These are phyloP conservation scores for Ganoderma meredithae DNA, from an alignment of 1,284 basidiomycete genomes.

Conservation along the genomic window DNA sequence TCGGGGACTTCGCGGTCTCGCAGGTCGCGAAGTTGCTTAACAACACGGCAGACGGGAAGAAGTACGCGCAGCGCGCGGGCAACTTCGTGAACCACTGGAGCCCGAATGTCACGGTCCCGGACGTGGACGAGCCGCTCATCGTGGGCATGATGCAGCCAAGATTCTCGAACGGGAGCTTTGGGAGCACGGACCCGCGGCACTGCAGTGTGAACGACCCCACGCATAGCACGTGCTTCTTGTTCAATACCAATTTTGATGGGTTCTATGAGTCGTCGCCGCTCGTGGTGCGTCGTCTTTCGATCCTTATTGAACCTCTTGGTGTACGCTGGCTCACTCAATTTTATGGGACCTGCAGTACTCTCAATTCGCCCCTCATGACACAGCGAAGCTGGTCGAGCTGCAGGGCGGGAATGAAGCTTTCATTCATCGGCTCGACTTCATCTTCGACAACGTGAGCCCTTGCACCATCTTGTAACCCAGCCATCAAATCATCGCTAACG, in stretches of 20 bases:
- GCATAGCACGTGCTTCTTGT: slow-evolving; percentile 65
- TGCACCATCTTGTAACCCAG: too few relatives aligned
- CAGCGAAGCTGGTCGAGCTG: slow-evolving; percentile 61
- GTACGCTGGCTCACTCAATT: neutral
- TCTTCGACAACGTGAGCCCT: slow-evolving; percentile 54
- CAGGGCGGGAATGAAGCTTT: slow-evolving; percentile 67
- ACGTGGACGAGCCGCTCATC: slow-evolving; percentile 45
- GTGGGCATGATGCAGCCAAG: slow-evolving; percentile 64
- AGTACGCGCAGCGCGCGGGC: slow-evolving; percentile 62
- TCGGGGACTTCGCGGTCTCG: slow-evolving; percentile 69
- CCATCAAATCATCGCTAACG: too few relatives aligned
- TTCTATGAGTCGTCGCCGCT: slow-evolving; percentile 73
- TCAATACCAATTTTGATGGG: slow-evolving; percentile 63
- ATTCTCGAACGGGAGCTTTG: slow-evolving; percentile 66
- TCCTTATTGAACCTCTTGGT: neutral
- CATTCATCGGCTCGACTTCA: slow-evolving; percentile 60
- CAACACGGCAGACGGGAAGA: slow-evolving; percentile 53
- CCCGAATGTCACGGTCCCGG: slow-evolving; percentile 56
- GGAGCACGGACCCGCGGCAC: slow-evolving; percentile 70
- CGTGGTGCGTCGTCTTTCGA: slow-evolving; percentile 48
- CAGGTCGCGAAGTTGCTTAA: slow-evolving; percentile 65
- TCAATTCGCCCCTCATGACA: slow-evolving; percentile 70
- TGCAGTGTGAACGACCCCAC: slow-evolving; percentile 69
- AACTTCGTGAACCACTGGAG: slow-evolving; percentile 72
- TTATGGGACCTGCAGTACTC: slow-evolving; percentile 14